Evolutionary conservation across 768 basidiomycete genomes (phyloP), one percentile per base, ranked within the genome.

Genomic region (Xerocomellus intermedius): DNA sequence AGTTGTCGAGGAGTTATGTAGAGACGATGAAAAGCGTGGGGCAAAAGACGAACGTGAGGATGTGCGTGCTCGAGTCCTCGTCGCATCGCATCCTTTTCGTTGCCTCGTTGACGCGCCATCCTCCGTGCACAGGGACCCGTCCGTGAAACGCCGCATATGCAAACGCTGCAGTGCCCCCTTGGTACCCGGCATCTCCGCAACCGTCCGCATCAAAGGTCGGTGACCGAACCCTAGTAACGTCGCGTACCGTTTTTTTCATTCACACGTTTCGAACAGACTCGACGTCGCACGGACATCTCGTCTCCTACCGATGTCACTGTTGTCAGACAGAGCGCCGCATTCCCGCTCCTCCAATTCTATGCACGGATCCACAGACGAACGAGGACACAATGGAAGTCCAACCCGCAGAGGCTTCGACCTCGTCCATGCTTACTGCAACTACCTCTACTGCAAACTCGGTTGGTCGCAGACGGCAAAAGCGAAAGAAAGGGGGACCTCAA

Each of bases 131-230:
- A 93, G 92, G 62, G 92, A 94, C 66, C 91, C 92, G 0, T 74
- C 80, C 1, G 78, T 94, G n/a, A 95, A 94, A 67, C 85, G 92
- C 12, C 82, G 85, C 2, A 62, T 93, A 8, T 95, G 92, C 72
- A 83, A 81, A 66, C 75, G 76, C 2, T 95, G 92, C 64, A 76
- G 81, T 52, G 67, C 75, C 0, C 76, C 86, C 8, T 75, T 94
- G 5, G 61, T 92, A 1, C 86, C 90, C 0, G 92, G 92, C 13
- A 58, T 80, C 1, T 85, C 87, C 1, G 81, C 82, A 0, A 77
- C 75, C 1, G 79, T 90, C 22, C 83, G 91, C 3, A 70, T 89
- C 8, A 83, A 83, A 72, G 70, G 92, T 89, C 52, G 28, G 83
- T 56, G 22, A 19, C 1, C 24, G 19, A 7, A 50, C 36, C 28